These are phyloP conservation scores for Torulaspora indica DNA, from an alignment of 805 yeast species.

Conservation along the genomic window DNA sequence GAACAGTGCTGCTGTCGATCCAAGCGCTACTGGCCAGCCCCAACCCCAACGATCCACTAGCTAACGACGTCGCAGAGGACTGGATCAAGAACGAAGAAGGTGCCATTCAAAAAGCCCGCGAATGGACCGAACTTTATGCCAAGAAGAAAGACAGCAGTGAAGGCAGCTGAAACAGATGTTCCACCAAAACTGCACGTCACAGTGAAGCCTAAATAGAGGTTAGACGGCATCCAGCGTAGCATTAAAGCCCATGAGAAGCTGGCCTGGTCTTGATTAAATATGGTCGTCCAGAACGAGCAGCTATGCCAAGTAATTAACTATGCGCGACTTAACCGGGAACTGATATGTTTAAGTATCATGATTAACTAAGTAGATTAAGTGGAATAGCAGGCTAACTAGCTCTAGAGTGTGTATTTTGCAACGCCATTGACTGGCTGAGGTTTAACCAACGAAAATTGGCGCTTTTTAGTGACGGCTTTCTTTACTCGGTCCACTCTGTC, in stretches of 20 bases:
- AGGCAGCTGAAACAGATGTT: too few relatives aligned
- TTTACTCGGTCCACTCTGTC: neutral
- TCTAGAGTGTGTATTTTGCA: neutral
- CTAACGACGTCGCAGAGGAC: constrained; percentile 94
- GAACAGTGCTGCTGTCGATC: constrained; percentile 84
- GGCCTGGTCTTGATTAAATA: too few relatives aligned
- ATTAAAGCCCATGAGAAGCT: neutral
- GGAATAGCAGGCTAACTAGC: neutral
- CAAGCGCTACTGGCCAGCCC: constrained; percentile 95
- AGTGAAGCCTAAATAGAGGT: neutral
- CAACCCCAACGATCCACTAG: constrained; percentile 96
- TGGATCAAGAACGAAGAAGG: constrained; percentile 83
- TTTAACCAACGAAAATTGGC: neutral
- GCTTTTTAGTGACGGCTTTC: neutral
- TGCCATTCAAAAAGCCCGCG: constrained; percentile 74
- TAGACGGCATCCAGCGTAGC: neutral
- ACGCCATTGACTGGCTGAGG: neutral
- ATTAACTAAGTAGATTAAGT: neutral
- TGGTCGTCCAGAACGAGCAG: neutral
- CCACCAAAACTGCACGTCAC: neutral
- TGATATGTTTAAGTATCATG: neutral
- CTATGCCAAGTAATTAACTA: neutral
- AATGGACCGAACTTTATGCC: constrained; percentile 42
- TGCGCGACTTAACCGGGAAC: neutral
- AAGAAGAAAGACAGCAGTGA: constrained; percentile 9